These are phyloP conservation scores for Zelopaecilomyces penicillatus DNA, from an alignment of 2,329 filamentous ascomycete species.

Conservation along the genomic window DNA sequence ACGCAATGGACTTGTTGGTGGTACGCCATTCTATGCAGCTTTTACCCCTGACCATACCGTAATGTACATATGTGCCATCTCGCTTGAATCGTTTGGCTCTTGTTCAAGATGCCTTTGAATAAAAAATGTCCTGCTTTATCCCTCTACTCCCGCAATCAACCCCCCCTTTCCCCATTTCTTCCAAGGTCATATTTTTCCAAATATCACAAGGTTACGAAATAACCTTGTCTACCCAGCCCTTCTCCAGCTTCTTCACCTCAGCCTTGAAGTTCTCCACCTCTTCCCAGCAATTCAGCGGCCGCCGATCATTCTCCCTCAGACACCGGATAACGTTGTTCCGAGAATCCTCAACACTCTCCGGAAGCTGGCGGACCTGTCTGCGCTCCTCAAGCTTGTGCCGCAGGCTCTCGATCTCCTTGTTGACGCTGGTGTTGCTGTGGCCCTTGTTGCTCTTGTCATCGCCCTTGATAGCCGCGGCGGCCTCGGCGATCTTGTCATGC, in stretches of 20 bases:
- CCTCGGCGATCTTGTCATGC: constrained; percentile 55
- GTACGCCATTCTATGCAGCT: constrained; percentile 21
- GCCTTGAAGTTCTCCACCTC: constrained; percentile 87
- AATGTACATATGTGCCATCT: constrained; percentile 22
- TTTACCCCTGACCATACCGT: constrained; percentile 20
- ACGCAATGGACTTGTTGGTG: not conserved
- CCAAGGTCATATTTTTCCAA: not conserved
- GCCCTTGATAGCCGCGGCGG: constrained; percentile 47
- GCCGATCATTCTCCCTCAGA: constrained; percentile 72
- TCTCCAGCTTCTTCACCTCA: constrained; percentile 80
- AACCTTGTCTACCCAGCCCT: constrained; percentile 78
- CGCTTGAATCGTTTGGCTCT: constrained; percentile 8
- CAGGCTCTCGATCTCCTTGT: constrained; percentile 52
- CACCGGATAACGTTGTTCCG: constrained; percentile 71
- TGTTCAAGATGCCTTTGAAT: not conserved
- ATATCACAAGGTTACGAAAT: constrained; percentile 33
- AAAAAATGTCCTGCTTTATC: not conserved
- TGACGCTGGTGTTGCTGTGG: constrained; percentile 39
- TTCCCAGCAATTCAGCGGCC: constrained; percentile 88
- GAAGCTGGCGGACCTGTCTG: constrained; percentile 59
- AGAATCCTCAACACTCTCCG: constrained; percentile 64
- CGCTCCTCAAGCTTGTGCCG: constrained; percentile 51
- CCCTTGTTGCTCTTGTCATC: constrained; percentile 24
- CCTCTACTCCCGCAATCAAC: not conserved
- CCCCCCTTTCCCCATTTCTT: not conserved